A percentile compares a stretch with the other conserved stretches of the same genome.
These are phyloP conservation scores for Tillandsia fasciculata DNA, from an alignment of 176 grass and related monocot genomes.

Conservation along the genomic window DNA sequence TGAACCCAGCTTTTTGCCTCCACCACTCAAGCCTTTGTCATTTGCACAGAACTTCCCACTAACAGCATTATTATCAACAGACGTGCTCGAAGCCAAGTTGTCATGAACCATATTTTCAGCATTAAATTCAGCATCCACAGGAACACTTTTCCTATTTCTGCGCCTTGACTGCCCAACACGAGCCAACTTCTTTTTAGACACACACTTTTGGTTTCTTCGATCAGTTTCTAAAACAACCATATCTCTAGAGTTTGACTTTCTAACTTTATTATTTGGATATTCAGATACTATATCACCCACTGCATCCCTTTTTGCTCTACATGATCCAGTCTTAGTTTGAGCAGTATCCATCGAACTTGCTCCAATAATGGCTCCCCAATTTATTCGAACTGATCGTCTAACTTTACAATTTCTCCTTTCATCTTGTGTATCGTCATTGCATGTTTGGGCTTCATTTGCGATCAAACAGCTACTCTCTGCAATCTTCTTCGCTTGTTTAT, in stretches of 20 bases:
- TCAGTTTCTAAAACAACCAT: not conserved
- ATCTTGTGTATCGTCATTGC: not conserved
- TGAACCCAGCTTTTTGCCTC: slow-evolving; percentile 4
- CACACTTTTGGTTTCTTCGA: not conserved
- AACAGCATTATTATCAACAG: not conserved
- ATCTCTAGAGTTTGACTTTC: not conserved
- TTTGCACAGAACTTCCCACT: not conserved
- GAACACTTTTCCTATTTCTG: not conserved
- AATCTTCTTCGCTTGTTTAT: not conserved
- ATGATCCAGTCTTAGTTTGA: not conserved
- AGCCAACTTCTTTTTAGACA: not conserved
- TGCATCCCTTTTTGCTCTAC: no score
- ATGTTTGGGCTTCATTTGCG: not conserved
- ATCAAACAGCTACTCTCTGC: not conserved
- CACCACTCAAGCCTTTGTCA: not conserved
- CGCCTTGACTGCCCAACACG: not conserved
- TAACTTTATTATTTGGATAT: not conserved
- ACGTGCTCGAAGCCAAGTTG: not conserved
- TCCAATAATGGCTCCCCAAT: not conserved
- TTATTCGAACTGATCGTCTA: slow-evolving; percentile 1
- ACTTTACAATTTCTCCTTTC: not conserved
- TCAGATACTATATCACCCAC: not conserved
- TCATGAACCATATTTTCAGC: not conserved
- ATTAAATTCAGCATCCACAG: not conserved
- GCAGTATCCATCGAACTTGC: not conserved